Conservation (phyloP, 2,329 filamentous ascomycete species). For the Fusarium keratoplasticum region DNA sequence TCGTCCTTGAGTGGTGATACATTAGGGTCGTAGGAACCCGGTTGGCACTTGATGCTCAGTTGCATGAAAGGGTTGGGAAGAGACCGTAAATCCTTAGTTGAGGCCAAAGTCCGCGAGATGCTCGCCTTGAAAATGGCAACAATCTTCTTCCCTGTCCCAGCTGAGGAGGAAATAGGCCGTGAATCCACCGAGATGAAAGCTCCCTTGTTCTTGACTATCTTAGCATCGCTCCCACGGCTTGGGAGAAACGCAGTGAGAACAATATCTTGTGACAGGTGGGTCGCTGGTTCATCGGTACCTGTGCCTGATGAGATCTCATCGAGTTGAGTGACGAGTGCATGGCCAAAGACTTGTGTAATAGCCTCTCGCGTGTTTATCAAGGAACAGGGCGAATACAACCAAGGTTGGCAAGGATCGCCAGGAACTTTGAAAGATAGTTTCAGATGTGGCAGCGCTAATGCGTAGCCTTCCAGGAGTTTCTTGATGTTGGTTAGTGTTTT, state of each 20-base stretch:
- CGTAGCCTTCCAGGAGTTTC: conserved; percentile 71
- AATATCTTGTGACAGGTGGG: conserved; percentile 2
- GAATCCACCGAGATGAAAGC: conserved; percentile 76
- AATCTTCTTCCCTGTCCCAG: conserved; percentile 71
- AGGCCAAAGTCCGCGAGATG: conserved; percentile 50
- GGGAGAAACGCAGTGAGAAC: conserved; percentile 64
- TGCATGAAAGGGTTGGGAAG: conserved; percentile 70
- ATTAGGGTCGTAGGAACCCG: conserved; percentile 76
- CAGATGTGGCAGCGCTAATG: conserved; percentile 72
- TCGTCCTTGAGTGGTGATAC: conserved; percentile 79
- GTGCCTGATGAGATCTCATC: conserved; percentile 51
- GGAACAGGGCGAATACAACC: conserved; percentile 71
- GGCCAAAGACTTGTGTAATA: conserved; percentile 71
- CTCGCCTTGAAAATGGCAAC: conserved; percentile 63
- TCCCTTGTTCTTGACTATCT: conserved; percentile 58
- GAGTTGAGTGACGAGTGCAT: conserved; percentile 66
- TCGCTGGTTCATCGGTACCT: background rate
- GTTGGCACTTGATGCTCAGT: conserved; percentile 71
- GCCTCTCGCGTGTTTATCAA: conserved; percentile 66
- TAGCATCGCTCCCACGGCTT: conserved; percentile 57
- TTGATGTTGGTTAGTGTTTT: conserved; percentile 70
- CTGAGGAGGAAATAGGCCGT: conserved; percentile 68
- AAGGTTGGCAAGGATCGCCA: conserved; percentile 63
- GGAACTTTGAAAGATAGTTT: conserved; percentile 70
- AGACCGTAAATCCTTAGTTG: conserved; percentile 37